Evolutionary conservation across 768 basidiomycete species (phyloP), one percentile per base, ranked within the genome.

Genomic region (Tulasnella sp.): DNA sequence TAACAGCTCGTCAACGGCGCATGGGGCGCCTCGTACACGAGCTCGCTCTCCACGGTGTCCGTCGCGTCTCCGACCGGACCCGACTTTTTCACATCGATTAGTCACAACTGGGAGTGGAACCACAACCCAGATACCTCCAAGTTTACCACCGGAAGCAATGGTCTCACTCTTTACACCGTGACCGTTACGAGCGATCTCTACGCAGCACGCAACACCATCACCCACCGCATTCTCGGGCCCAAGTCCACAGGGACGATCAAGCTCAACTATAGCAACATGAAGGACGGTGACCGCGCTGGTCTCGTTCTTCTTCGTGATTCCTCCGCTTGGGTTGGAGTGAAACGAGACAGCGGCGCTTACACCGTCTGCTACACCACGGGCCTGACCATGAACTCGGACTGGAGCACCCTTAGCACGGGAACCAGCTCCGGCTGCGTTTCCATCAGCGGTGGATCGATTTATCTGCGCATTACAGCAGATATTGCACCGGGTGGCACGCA

Each of bases 151-250:
- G 48, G 58, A 4, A 50, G 40, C 54, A 79, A 37, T 40, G 80
- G 76, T 40, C 80, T 81, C 41, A 41, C 41, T 28, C 77, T 81
- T 16, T 24, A 81, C 12, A 78, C 80, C 7, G 80, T 54, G 24
- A 81, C 80, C 22, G 40, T 78, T 12, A 80, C 77, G 18, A 11
- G 28, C 58, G 80, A 80, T 44, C 75, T 81, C 18, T 81, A 81
- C 50, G 50, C 76, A 11, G 80, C 80, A 3, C 80, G 80, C n/a
- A 81, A 81, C 37, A 81, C 80, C 22, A 76, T 81, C n/a, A 77
- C 77, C 16, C 80, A 72, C 22, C 80, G 80, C 44, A 81, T 81
- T 69, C 80, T 64, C 8, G 80, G 80, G 3, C 80, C 75, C 22
- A 31, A 34, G 28, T 81, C 77, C 34, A 81, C 80, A 20, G 80